phyloP scores from a whole-genome alignment of 2,329 filamentous ascomycete species.

The Cordyceps sp. region DNA sequence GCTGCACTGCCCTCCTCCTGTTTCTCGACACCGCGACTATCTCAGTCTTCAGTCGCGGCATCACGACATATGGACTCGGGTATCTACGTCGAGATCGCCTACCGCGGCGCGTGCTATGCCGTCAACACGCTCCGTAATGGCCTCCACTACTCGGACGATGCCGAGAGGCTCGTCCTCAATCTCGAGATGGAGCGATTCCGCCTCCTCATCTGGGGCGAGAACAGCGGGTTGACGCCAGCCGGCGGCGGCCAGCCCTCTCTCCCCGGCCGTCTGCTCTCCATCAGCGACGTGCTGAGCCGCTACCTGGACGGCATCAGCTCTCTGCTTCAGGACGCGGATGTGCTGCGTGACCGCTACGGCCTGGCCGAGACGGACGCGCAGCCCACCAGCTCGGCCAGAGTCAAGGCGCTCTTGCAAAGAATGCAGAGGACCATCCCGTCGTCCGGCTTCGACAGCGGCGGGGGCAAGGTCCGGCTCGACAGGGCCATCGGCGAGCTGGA shows the following conservation, averaged over 20 bases:
- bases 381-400: neutral
- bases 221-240: neutral
- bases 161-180: neutral
- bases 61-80: neutral
- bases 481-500: neutral
- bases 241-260: neutral
- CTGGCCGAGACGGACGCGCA: neutral
- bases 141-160: neutral
- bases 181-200: neutral
- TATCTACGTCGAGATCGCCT: neutral
- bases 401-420: neutral
- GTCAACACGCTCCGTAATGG: neutral
- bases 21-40: no score
- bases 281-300: neutral
- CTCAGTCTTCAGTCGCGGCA: no score
- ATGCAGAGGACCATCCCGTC: neutral
- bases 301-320: neutral
- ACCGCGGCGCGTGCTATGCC: neutral
- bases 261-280: neutral
- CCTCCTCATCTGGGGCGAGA: neutral
- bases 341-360: neutral
- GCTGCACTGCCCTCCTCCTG: no score
- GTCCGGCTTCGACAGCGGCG: neutral
- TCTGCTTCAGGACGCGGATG: neutral
- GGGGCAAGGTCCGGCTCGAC: neutral